Conservation (phyloP, 768 basidiomycete genomes). For the Suillus subluteus region DNA sequence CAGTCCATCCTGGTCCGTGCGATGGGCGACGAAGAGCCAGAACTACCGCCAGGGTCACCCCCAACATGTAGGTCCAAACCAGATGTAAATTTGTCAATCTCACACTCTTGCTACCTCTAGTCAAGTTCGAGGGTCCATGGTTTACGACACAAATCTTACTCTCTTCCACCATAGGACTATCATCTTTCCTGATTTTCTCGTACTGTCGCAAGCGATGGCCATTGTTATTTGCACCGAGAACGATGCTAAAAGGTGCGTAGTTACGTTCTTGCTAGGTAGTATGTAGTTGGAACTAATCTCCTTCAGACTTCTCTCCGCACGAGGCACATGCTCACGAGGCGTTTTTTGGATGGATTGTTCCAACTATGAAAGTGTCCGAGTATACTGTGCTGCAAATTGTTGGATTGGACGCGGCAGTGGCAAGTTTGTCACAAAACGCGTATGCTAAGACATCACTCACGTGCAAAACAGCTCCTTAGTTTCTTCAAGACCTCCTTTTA, state of each 20-base stretch:
- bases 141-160: slow-evolving; percentile 88
- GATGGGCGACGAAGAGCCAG: slow-evolving; percentile 40
- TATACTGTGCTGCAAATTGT: slow-evolving; percentile 95
- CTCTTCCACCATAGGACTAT: slow-evolving; percentile 74
- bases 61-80: slow-evolving; percentile 54
- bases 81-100: slow-evolving; percentile 3
- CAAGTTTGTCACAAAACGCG: slow-evolving; percentile 42
- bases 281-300: slow-evolving; percentile 12
- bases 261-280: not conserved
- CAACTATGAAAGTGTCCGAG: slow-evolving; percentile 88
- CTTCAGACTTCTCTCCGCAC: slow-evolving; percentile 86
- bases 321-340: slow-evolving; percentile 86
- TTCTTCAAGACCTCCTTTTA: slow-evolving; percentile 97
- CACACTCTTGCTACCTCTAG: slow-evolving; percentile 39
- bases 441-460: not conserved
- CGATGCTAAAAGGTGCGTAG: slow-evolving; percentile 86
- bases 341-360: slow-evolving; percentile 96
- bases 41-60: slow-evolving; percentile 63
- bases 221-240: slow-evolving; percentile 88
- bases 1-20: slow-evolving; percentile 22
- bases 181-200: slow-evolving; percentile 86
- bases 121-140: slow-evolving; percentile 92
- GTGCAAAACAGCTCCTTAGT: slow-evolving; percentile 71
- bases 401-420: slow-evolving; percentile 95
- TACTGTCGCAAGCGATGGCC: slow-evolving; percentile 89